Evolutionary conservation across 2,329 filamentous ascomycete genomes (phyloP).

Genomic region (Alternaria burnsii): DNA sequence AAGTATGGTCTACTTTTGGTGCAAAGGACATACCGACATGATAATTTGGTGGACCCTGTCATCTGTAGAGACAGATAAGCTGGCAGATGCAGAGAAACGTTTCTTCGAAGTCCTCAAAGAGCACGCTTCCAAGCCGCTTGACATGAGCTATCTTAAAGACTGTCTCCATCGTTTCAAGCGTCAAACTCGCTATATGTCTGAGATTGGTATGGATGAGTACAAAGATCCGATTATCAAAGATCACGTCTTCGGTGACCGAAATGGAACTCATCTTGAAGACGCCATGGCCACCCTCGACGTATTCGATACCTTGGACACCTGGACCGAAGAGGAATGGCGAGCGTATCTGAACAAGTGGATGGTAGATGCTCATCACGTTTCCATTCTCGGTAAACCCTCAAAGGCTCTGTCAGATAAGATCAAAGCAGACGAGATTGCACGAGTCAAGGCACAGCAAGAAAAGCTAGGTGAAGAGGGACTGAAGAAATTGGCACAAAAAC

Average conservation of each 20-base stretch:
- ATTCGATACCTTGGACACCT: conserved; percentile 75
- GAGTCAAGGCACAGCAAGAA: conserved; percentile 80
- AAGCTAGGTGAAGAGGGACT: conserved; percentile 84
- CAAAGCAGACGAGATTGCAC: conserved; percentile 80
- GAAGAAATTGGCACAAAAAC: conserved; percentile 73
- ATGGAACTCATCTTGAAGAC: conserved; percentile 66
- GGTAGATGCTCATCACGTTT: conserved; percentile 83
- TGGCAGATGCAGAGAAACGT: conserved; percentile 83
- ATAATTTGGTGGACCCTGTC: conserved; percentile 87
- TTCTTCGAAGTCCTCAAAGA: conserved; percentile 85
- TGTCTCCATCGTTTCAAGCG: conserved; percentile 84
- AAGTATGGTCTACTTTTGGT: conserved; percentile 82
- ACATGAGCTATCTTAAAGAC: conserved; percentile 89
- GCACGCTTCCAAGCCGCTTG: conserved; percentile 79
- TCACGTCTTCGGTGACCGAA: conserved; percentile 86
- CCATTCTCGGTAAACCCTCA: conserved; percentile 87
- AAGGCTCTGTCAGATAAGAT: conserved; percentile 78
- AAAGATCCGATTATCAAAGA: conserved; percentile 88
- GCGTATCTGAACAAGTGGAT: conserved; percentile 85
- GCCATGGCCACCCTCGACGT: conserved; percentile 56
- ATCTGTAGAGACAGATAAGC: conserved; percentile 85
- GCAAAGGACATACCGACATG: conserved; percentile 80
- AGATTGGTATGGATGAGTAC: conserved; percentile 82
- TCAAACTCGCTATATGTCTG: conserved; percentile 83
- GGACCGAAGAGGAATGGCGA: conserved; percentile 87